Percentiles rank a stretch among this genome's conserved stretches.
phyloP scores from a whole-genome alignment of 352 stramenopile genomes.

The Lagenidium giganteum region DNA sequence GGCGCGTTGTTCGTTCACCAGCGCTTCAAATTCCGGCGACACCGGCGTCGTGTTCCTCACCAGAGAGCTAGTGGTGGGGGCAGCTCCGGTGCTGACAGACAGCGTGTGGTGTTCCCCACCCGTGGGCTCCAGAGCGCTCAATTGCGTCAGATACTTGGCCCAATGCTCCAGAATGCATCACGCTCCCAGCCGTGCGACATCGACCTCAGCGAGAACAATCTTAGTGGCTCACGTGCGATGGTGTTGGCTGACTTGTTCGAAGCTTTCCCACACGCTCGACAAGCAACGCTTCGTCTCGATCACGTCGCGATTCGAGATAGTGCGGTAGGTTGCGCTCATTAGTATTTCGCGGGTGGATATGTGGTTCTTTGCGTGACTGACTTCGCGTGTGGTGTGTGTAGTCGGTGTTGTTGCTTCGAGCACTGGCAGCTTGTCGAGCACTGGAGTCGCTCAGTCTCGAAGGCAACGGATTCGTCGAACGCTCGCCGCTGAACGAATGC shows the following conservation, averaged over 20 bases:
- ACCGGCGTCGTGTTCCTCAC: too few relatives aligned
- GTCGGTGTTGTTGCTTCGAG: constrained; percentile 53
- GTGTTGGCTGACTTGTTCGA: constrained; percentile 47
- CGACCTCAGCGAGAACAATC: constrained; percentile 75
- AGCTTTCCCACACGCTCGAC: constrained; percentile 26
- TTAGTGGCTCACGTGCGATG: constrained; percentile 38
- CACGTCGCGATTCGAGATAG: constrained; percentile 48
- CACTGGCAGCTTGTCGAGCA: constrained; percentile 42
- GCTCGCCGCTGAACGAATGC: constrained; percentile 13
- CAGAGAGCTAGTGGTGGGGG: too few relatives aligned
- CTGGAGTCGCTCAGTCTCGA: constrained; percentile 63
- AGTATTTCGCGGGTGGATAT: not conserved
- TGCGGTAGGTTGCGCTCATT: constrained; percentile 23
- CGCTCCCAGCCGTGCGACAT: constrained; percentile 34
- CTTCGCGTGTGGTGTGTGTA: constrained; percentile 13
- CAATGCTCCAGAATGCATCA: constrained; percentile 62
- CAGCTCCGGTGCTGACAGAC: not conserved
- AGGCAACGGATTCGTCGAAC: constrained; percentile 56
- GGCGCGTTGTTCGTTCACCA: not conserved
- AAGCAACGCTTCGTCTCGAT: constrained; percentile 50
- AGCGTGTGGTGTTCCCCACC: constrained; percentile 1
- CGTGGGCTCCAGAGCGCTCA: constrained; percentile 39
- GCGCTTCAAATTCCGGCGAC: too few relatives aligned
- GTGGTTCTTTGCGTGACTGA: not conserved
- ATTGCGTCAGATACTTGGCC: constrained; percentile 45